Conservation (phyloP, 2,329 filamentous ascomycete genomes). For the Phyllosticta citriasiana region DNA sequence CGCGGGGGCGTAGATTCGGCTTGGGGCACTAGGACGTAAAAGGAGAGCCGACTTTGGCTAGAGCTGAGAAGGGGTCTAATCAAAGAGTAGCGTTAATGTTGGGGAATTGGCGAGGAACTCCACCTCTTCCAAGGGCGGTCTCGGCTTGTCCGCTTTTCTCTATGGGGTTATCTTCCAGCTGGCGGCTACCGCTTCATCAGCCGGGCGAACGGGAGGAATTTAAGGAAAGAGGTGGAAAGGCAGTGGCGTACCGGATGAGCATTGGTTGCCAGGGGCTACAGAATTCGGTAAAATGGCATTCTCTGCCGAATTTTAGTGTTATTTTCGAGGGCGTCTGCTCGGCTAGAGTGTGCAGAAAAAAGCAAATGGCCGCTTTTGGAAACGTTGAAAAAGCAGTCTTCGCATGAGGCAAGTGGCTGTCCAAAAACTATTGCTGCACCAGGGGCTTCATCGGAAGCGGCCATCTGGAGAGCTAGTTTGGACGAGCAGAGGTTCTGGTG, state of each 20-base stretch:
- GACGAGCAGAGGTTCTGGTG: not conserved
- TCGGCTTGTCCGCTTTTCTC: not conserved
- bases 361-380: not conserved
- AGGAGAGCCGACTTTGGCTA: not conserved
- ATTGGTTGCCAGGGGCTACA: not conserved
- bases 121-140: not conserved
- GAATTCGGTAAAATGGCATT: not conserved
- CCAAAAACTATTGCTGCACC: not conserved
- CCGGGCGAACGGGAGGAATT: not conserved
- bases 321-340: not conserved
- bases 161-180: not conserved
- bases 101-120: not conserved
- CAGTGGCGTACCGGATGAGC: not conserved
- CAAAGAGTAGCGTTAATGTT: not conserved
- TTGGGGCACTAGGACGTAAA: not conserved
- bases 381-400: not conserved
- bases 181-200: not conserved
- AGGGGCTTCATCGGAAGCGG: not conserved
- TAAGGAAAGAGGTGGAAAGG: not conserved
- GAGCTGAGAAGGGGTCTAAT: not conserved
- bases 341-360: not conserved
- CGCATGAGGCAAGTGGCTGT: not conserved
- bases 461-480: not conserved
- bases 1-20: not conserved
- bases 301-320: not conserved